phyloP scores from a whole-genome alignment of 352 stramenopile species.

The Pythium sukuiense region DNA sequence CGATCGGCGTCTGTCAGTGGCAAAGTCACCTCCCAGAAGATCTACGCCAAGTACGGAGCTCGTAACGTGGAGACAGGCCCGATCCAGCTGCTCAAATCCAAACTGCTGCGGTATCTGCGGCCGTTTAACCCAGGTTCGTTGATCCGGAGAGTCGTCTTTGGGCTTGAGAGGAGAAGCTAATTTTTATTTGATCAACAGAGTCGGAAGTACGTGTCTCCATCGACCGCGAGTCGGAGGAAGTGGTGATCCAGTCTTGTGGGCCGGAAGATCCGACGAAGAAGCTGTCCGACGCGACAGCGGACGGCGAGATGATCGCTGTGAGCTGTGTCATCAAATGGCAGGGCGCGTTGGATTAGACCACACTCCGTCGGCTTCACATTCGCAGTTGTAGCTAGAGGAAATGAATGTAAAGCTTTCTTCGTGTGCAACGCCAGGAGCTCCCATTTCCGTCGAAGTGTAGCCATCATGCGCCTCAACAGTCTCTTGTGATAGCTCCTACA shows the following conservation, averaged over 20 bases:
- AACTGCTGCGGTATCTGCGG: conserved; percentile 71
- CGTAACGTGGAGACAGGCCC: conserved; percentile 77
- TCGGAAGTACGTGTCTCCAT: conserved; percentile 67
- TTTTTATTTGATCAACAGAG: too few species aligned
- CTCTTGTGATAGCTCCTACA: too few species aligned
- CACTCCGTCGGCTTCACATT: neutral
- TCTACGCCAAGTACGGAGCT: conserved; percentile 87
- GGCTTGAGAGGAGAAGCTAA: too few species aligned
- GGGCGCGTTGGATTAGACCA: conserved; percentile 53
- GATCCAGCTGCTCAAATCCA: conserved; percentile 81
- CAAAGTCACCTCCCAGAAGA: conserved; percentile 51
- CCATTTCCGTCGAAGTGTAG: too few species aligned
- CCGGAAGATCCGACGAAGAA: conserved; percentile 18
- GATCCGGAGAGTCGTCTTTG: too few species aligned
- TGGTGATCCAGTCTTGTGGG: conserved; percentile 66
- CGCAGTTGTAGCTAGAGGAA: conserved; percentile 14
- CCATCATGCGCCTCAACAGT: too few species aligned
- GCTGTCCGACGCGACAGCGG: conserved; percentile 1
- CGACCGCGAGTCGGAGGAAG: conserved; percentile 36
- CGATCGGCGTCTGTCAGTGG: conserved; percentile 52
- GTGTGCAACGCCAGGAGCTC: too few species aligned
- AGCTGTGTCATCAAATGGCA: conserved; percentile 67
- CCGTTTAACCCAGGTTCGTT: conserved; percentile 66
- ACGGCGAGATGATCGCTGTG: conserved; percentile 28
- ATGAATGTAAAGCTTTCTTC: neutral